A percentile compares a stretch with the other conserved stretches of the same genome.
These are phyloP conservation scores for Fusarium pseudocircinatum DNA, from an alignment of 2,329 filamentous ascomycete species.

Conservation along the genomic window DNA sequence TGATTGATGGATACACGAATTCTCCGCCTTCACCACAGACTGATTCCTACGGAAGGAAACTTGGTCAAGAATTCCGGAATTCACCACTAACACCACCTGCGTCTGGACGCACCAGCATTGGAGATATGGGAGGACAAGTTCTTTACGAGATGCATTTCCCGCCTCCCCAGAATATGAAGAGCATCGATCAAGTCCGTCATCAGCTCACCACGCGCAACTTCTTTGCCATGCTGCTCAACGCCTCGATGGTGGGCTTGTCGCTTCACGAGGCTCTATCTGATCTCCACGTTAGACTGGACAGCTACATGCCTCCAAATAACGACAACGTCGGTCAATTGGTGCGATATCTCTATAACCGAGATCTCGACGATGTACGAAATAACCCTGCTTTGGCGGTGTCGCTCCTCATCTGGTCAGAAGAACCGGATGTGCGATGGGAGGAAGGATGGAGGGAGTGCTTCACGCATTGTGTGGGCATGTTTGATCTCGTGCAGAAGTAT, in stretches of 20 bases:
- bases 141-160: slow-evolving; percentile 73
- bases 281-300: slow-evolving; percentile 67
- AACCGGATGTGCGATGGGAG: slow-evolving; percentile 68
- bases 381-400: slow-evolving; percentile 68
- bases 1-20: slow-evolving; percentile 54
- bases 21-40: slow-evolving; percentile 54
- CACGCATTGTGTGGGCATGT: slow-evolving; percentile 73
- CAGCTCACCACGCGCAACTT: slow-evolving; percentile 76
- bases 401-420: slow-evolving; percentile 73
- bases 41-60: slow-evolving; percentile 52
- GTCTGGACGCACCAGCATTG: slow-evolving; percentile 52
- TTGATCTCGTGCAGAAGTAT: slow-evolving; percentile 58
- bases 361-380: slow-evolving; percentile 71
- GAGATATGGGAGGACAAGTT: slow-evolving; percentile 61
- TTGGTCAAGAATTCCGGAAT: slow-evolving; percentile 14
- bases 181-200: slow-evolving; percentile 61
- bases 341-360: slow-evolving; percentile 66
- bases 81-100: slow-evolving; percentile 47
- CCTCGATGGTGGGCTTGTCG: slow-evolving; percentile 71
- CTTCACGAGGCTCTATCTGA: slow-evolving; percentile 71
- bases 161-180: slow-evolving; percentile 60
- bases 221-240: slow-evolving; percentile 71
- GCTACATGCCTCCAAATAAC: slow-evolving; percentile 64
- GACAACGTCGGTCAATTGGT: slow-evolving; percentile 69
- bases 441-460: slow-evolving; percentile 76